Conservation (phyloP, 805 yeast species). For the Sporopachydermia quercuum region DNA sequence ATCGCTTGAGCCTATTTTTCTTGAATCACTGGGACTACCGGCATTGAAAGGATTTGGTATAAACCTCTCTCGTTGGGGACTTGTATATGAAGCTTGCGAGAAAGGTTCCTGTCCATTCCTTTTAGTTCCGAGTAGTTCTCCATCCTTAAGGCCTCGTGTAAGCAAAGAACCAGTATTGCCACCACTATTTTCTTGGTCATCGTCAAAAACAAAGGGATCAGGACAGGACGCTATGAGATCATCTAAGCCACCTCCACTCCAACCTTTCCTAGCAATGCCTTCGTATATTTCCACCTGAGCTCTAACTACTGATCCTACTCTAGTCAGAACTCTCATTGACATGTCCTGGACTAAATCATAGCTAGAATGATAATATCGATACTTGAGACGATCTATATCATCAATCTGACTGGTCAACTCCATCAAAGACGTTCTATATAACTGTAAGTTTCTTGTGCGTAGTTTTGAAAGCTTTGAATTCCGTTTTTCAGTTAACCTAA, state of each 20-base stretch:
- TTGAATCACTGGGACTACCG: too few species aligned
- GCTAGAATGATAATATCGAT: conserved; percentile 55
- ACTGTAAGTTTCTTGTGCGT: conserved; percentile 48
- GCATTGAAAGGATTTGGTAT: too few species aligned
- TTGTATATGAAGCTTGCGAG: too few species aligned
- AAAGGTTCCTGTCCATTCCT: too few species aligned
- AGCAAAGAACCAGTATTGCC: background rate
- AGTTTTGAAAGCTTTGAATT: conserved; percentile 43
- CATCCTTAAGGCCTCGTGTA: background rate
- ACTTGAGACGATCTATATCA: conserved; percentile 61
- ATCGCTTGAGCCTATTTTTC: too few species aligned
- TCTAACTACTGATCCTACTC: conserved; percentile 49
- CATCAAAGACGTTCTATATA: conserved; percentile 50
- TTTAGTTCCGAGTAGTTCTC: background rate
- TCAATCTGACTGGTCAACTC: conserved; percentile 63
- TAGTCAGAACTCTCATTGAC: conserved; percentile 35
- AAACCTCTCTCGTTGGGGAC: too few species aligned
- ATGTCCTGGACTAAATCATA: conserved; percentile 47
- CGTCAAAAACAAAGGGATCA: conserved; percentile 36
- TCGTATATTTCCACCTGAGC: conserved; percentile 76
- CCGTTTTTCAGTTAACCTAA: conserved; percentile 46
- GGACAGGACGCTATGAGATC: conserved; percentile 46
- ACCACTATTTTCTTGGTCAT: conserved; percentile 13
- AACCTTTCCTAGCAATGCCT: conserved; percentile 69
- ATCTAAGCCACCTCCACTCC: conserved; percentile 81